phyloP scores from a whole-genome alignment of 768 basidiomycete species.

The Tubosaeta sp. region DNA sequence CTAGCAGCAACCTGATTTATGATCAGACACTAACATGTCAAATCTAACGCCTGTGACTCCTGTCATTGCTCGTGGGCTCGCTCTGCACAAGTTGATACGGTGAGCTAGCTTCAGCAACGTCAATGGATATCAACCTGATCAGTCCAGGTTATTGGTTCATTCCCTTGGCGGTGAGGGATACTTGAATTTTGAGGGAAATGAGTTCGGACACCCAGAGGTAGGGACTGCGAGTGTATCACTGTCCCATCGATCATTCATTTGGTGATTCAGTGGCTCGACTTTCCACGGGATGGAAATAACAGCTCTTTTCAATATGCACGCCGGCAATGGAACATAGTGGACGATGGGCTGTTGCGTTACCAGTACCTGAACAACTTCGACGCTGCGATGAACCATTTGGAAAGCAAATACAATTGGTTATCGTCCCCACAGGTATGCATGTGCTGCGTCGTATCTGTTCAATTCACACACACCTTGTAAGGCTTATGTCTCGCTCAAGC shows the following conservation, averaged over 20 bases:
- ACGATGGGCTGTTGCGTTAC: constrained; percentile 85
- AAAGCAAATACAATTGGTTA: constrained; percentile 82
- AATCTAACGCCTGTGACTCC: constrained; percentile 79
- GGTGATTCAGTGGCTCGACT: constrained; percentile 87
- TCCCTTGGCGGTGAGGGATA: constrained; percentile 96
- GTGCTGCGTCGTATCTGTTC: not conserved
- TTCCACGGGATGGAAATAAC: constrained; percentile 92
- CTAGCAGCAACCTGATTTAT: not conserved
- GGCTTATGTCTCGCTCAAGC: constrained; percentile 92
- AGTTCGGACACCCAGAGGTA: constrained; percentile 97
- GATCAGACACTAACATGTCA: constrained; percentile 89
- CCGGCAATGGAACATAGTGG: constrained; percentile 93
- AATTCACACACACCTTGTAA: constrained; percentile 27
- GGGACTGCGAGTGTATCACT: constrained; percentile 9
- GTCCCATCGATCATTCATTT: not conserved
- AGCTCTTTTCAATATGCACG: constrained; percentile 97
- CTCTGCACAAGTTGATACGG: constrained; percentile 98
- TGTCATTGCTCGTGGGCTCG: constrained; percentile 80
- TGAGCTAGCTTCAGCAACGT: constrained; percentile 28
- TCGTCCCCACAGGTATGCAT: constrained; percentile 63
- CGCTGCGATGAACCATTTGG: constrained; percentile 82
- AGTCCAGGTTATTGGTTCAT: constrained; percentile 75
- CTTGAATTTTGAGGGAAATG: constrained; percentile 96
- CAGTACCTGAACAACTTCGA: constrained; percentile 93
- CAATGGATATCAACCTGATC: not conserved